A percentile compares a stretch with the other conserved stretches of the same genome.
Conservation (phyloP, 1,139 yeast species). For the Suhomyces chickasaworum region DNA sequence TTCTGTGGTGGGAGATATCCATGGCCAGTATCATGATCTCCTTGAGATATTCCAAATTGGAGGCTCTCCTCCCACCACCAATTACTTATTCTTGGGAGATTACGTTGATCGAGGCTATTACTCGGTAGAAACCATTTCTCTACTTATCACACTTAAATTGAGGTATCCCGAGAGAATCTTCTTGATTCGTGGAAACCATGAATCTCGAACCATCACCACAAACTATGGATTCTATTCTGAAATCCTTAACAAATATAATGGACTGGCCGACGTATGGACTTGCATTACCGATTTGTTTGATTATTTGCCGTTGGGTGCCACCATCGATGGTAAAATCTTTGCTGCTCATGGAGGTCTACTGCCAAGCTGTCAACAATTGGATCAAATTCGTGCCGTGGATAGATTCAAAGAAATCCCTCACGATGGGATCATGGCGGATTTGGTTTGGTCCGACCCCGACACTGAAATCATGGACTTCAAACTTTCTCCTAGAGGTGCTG, state of each 20-base stretch:
- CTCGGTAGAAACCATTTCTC: conserved; percentile 87
- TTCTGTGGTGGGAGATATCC: conserved; percentile 98
- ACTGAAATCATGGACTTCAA: conserved; percentile 82
- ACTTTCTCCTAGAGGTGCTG: conserved; percentile 95
- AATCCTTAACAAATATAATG: conserved; percentile 82
- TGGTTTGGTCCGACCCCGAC: conserved; percentile 99
- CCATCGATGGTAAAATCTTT: conserved; percentile 89
- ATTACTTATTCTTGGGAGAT: conserved; percentile 89
- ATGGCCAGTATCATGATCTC: conserved; percentile 94
- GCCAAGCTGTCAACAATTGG: conserved; percentile 91
- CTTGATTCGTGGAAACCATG: conserved; percentile 91
- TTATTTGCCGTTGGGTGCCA: conserved; percentile 84
- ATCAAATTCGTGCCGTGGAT: conserved; percentile 87
- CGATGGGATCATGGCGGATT: conserved; percentile 98
- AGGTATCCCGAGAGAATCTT: conserved; percentile 83
- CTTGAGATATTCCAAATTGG: conserved; percentile 91
- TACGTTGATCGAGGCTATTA: conserved; percentile 89
- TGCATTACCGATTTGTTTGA: conserved; percentile 92
- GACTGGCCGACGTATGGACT: conserved; percentile 80
- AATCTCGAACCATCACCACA: conserved; percentile 93
- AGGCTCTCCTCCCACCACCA: conserved; percentile 90
- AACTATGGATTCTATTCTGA: conserved; percentile 96
- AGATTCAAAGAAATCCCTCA: conserved; percentile 94
- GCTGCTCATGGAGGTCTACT: conserved; percentile 97
- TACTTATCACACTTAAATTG: conserved; percentile 79